These are phyloP conservation scores for Zelonia costaricensis DNA, from an alignment of 208 protist genomes.

Conservation along the genomic window DNA sequence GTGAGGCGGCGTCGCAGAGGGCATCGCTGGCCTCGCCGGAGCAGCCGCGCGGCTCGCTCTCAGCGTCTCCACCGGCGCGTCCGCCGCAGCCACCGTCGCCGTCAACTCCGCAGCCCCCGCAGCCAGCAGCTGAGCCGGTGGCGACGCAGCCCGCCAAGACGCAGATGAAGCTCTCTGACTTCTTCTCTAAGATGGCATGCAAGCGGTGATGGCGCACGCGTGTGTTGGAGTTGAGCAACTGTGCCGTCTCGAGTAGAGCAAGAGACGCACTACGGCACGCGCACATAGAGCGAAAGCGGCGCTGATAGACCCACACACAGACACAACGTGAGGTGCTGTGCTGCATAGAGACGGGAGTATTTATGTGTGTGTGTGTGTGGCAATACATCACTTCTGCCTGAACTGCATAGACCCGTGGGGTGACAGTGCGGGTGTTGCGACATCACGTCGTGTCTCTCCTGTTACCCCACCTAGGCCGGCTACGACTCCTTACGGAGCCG, in stretches of 20 bases:
- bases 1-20: neutral
- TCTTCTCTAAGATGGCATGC: conserved; percentile 86
- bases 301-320: too few relatives aligned
- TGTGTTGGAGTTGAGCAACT: neutral
- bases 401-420: too few relatives aligned
- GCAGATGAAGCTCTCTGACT: conserved; percentile 85
- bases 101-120: neutral
- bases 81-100: neutral
- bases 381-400: too few relatives aligned
- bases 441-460: too few relatives aligned
- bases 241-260: neutral
- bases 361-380: too few relatives aligned
- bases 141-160: conserved; percentile 19
- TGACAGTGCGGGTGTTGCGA: too few relatives aligned
- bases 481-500: too few relatives aligned
- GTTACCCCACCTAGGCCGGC: too few relatives aligned
- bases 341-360: too few relatives aligned
- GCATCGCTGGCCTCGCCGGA: neutral
- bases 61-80: conserved; percentile 6
- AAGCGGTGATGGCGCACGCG: conserved; percentile 17
- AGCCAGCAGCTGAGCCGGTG: neutral
- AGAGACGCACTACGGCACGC: neutral
- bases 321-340: too few relatives aligned
- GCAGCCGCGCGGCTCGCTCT: neutral
- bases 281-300: too few relatives aligned